Conservation (phyloP, 2,329 filamentous ascomycete genomes). For the Fusarium veterinarium region DNA sequence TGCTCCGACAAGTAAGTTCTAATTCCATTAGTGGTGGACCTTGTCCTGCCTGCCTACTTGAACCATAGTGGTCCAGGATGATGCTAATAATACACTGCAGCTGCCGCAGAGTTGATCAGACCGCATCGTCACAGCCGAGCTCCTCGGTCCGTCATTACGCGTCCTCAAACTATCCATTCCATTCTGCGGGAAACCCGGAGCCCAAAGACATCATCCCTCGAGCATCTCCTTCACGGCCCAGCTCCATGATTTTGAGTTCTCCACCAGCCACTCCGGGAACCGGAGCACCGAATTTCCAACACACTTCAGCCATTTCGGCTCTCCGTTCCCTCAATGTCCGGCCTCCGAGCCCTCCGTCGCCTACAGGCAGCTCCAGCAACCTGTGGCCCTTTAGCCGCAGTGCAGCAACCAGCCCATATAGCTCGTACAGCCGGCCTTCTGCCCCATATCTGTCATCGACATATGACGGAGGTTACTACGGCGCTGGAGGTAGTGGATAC, state of each 20-base stretch:
- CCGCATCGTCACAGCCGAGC: constrained; percentile 47
- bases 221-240: constrained; percentile 71
- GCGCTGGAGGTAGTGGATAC: constrained; percentile 50
- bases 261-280: constrained; percentile 61
- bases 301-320: constrained; percentile 65
- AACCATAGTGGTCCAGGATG: constrained; percentile 17
- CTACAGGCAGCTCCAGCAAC: constrained; percentile 55
- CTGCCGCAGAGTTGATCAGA: constrained; percentile 66
- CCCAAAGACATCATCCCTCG: constrained; percentile 72
- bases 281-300: constrained; percentile 49
- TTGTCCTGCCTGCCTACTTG: constrained; percentile 6
- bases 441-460: constrained; percentile 63
- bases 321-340: constrained; percentile 66
- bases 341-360: constrained; percentile 67
- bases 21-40: constrained; percentile 32
- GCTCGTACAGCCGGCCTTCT: constrained; percentile 59
- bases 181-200: constrained; percentile 60
- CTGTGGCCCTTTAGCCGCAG: constrained; percentile 68
- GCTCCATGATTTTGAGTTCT: constrained; percentile 64
- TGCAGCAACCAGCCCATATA: constrained; percentile 63
- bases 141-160: constrained; percentile 48
- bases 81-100: constrained; percentile 50
- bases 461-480: constrained; percentile 59
- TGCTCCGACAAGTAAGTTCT: constrained; percentile 70
- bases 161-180: constrained; percentile 57